Base-by-base conservation (phyloP, 78 protist genomes). In the Dictyostelium brefeldianum region DNA sequence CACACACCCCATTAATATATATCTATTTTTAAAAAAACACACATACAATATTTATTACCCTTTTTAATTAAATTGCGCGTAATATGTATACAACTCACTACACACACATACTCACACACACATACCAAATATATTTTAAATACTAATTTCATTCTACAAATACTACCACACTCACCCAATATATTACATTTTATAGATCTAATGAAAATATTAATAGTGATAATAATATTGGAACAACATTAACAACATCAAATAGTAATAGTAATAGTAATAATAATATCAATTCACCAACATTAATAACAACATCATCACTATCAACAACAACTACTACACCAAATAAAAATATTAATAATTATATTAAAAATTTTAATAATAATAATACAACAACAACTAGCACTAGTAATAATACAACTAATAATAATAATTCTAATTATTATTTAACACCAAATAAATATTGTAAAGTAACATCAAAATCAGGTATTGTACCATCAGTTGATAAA, bases 401-500 rank as follows among this genome's bases (percentile, higher is more conserved):
- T n/a, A n/a, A n/a, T 69, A 25, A 69, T 25, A 31, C 12, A 31
- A 69, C 29, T 36, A 15, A 69, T 10, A 36, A 41, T 69, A 69
- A 36, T 36, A 36, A 36, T 69, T 25, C 10, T 31, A 9, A 67
- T 9, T 20, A 71, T 7, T 73, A 47, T 20, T 46, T 36, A 36
- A 36, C 43, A 36, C 43, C 43, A 36, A 46, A 46, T 36, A 73
- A 36, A 20, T 20, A 62, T 29, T 29, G 18, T 31, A 67, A 67
- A 31, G 70, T 62, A 22, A 22, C 70, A 71, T 18, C 41, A 20
- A 70, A 3, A n/a, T 20, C 29, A 73, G 14, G 27, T 18, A 11
- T n/a, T 22, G 62, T 25, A 10, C 83, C 82, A 74, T 84, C 91
- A 47, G 78, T 87, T 50, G 84, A 74, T 12, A 74, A 41, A n/a